phyloP scores from a whole-genome alignment of 371 early-diverging fungal species.

The Dipsacomyces acuminosporus region DNA sequence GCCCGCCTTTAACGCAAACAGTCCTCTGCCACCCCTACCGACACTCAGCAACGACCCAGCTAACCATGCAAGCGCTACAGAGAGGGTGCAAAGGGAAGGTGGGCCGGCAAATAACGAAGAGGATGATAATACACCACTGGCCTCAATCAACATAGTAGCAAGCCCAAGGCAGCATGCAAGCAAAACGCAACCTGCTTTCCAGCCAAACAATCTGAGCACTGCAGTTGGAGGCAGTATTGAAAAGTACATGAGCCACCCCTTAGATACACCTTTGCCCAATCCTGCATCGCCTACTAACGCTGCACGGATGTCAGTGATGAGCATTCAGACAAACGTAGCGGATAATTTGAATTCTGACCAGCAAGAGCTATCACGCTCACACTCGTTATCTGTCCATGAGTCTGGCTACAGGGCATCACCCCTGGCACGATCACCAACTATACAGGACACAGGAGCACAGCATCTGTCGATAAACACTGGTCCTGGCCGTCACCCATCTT shows the following conservation, averaged over 20 bases:
- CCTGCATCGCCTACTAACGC: slow-evolving; percentile 12
- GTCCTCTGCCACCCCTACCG: background rate
- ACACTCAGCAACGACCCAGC: background rate
- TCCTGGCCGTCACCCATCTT: slow-evolving; percentile 16
- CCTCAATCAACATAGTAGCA: slow-evolving; percentile 19
- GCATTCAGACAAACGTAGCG: slow-evolving; percentile 37
- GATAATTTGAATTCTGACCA: slow-evolving; percentile 19
- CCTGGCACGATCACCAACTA: slow-evolving; percentile 20
- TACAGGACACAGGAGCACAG: slow-evolving; percentile 8
- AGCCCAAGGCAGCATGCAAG: slow-evolving; percentile 8
- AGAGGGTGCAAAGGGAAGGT: background rate
- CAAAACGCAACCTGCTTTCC: background rate
- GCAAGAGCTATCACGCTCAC: slow-evolving; percentile 20
- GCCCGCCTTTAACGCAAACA: background rate
- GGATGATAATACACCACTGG: slow-evolving; percentile 37
- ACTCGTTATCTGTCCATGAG: slow-evolving; percentile 21
- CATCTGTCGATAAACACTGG: slow-evolving; percentile 14
- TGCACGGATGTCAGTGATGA: slow-evolving; percentile 30
- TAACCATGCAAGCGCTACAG: slow-evolving; percentile 7
- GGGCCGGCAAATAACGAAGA: slow-evolving; percentile 9
- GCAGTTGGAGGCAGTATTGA: slow-evolving; percentile 9
- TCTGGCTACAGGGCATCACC: slow-evolving; percentile 12
- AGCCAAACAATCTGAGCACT: slow-evolving; percentile 1
- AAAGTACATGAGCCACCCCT: slow-evolving; percentile 14
- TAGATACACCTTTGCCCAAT: slow-evolving; percentile 21